Conservation (phyloP, 106 monocot genomes). For the Triglochin maritima region DNA sequence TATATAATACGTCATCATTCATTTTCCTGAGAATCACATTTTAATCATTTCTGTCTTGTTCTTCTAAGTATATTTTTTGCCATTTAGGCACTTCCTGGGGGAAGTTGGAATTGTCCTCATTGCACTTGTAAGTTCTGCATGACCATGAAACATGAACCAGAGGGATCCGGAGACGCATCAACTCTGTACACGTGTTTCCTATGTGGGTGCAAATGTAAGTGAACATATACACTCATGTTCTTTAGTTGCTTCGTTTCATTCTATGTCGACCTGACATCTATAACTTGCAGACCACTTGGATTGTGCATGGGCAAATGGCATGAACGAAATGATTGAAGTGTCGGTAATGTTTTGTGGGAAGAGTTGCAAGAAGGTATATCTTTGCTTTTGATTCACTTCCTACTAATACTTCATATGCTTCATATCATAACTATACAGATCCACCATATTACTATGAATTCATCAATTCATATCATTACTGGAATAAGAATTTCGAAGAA, state of each 20-base stretch:
- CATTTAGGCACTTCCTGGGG: constrained; percentile 49
- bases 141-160: constrained; percentile 5
- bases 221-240: not conserved
- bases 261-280: not conserved
- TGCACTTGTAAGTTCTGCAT: constrained; percentile 57
- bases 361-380: constrained; percentile 46
- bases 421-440: not conserved
- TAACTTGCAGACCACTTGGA: constrained; percentile 38
- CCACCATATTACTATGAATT: too few species aligned
- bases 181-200: constrained; percentile 38
- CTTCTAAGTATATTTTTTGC: too few species aligned
- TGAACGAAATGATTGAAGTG: constrained; percentile 10
- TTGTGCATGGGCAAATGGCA: constrained; percentile 30
- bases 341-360: constrained; percentile 30
- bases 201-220: constrained; percentile 32
- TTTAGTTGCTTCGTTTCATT: not conserved
- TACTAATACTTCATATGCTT: not conserved
- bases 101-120: constrained; percentile 58
- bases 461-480: too few species aligned
- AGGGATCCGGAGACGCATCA: not conserved
- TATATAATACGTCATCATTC: too few species aligned
- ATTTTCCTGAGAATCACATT: too few species aligned
- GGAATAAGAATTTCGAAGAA: too few species aligned
- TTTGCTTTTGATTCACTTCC: not conserved
- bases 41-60: too few species aligned